phyloP scores from a whole-genome alignment of 148 eudicot species.

The Cornus suecica region DNA sequence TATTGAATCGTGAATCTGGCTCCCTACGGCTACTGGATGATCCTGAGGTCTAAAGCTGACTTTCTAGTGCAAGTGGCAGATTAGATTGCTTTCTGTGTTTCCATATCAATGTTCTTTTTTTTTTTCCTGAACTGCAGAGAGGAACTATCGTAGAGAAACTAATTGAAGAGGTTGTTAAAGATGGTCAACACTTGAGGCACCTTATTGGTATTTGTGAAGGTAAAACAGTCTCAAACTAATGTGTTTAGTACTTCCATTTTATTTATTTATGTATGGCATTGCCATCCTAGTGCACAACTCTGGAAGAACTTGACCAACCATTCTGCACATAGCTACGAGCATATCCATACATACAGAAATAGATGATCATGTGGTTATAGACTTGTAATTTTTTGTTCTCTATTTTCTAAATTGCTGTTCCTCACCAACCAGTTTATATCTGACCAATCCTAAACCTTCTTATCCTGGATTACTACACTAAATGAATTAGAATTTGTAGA shows the following conservation, averaged over 20 bases:
- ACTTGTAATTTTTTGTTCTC: background rate
- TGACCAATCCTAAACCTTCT: background rate
- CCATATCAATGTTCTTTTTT: constrained; percentile 11
- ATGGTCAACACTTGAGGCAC: constrained; percentile 64
- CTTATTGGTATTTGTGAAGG: constrained; percentile 91
- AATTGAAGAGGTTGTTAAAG: constrained; percentile 68
- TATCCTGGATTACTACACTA: background rate
- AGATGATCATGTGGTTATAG: background rate
- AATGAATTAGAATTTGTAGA: background rate
- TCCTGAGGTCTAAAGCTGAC: constrained; percentile 64
- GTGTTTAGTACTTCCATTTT: background rate
- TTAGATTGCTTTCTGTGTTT: constrained; percentile 8
- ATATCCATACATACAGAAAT: background rate
- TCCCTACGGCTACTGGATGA: constrained; percentile 94
- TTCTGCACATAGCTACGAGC: background rate
- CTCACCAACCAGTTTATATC: background rate
- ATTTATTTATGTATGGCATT: background rate
- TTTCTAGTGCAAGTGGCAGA: constrained; percentile 6
- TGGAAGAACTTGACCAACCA: background rate
- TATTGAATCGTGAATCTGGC: constrained; percentile 74
- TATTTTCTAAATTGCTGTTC: background rate
- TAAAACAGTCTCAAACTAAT: constrained; percentile 16
- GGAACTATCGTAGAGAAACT: constrained; percentile 90
- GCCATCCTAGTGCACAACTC: background rate
- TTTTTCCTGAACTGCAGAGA: constrained; percentile 46